Base-by-base conservation (phyloP, 2,329 filamentous ascomycete species). In the Colletotrichum australisinense region DNA sequence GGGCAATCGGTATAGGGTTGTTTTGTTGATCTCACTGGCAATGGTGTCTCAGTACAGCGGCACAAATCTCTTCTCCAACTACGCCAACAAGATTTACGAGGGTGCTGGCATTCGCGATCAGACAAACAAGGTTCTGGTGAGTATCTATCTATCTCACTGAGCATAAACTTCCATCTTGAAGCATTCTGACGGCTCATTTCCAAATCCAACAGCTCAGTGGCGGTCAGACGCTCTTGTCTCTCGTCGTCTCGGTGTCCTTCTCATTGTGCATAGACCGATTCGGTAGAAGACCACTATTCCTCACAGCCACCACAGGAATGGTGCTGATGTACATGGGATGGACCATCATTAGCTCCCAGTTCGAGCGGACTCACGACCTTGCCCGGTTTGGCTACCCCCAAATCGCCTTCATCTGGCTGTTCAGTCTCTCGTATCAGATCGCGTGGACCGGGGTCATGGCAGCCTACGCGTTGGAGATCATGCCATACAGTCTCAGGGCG, bases 21-120 rank as follows among this genome's bases (percentile, higher is more conserved):
- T 22, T 1, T 46, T 46, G 9, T 28, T 49, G 32, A 49, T 63
- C 2, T 63, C 49, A 4, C 6, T 57, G n/a, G 24, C 46, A 3
- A 60, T 62, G 28, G 38, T 55, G 19, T 56, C 49, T 2, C 58
- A 63, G 1, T 49, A 49, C 24, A 63, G 66, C 14, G 58, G 66
- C 1, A 57, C 58, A 1, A 69, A 49, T 16, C 49, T 56, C 0
- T 63, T 63, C 19, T 63, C 32, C 1, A 46, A 63, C 7, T 69
- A 69, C 46, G 57, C 66, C 7, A 63, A 46, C 3, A 69, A 63
- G 2, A 69, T 56, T 12, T 63, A 49, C 19, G 58, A 46, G 16
- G 66, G 58, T 3, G 66, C 49, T 2, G 46, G 66, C 12, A 56
- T 69, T 12, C n/a, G 16, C 0, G 53, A 65, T 6, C 52, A 38